These are phyloP conservation scores for Aspergillus ellipticus DNA, from an alignment of 495 filamentous ascomycete genomes.

Conservation along the genomic window DNA sequence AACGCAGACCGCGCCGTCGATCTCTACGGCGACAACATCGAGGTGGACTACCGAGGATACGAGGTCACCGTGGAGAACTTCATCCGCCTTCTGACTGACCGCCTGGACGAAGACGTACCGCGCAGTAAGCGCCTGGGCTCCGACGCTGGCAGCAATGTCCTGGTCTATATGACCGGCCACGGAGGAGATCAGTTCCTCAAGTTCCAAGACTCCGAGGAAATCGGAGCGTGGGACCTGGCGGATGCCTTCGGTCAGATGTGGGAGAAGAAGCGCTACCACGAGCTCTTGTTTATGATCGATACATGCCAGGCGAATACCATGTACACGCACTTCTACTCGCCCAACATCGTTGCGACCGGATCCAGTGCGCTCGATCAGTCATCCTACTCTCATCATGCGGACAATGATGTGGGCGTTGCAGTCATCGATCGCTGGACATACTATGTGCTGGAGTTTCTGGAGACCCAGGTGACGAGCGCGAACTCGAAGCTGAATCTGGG, in stretches of 20 bases:
- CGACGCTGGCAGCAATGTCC: conserved; percentile 89
- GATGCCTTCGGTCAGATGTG: conserved; percentile 99
- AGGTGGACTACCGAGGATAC: conserved; percentile 97
- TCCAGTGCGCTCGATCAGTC: conserved; percentile 91
- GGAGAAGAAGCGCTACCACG: conserved; percentile 96
- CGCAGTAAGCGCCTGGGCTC: conserved; percentile 87
- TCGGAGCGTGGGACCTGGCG: conserved; percentile 91
- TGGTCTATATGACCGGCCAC: conserved; percentile 99
- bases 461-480: conserved; percentile 79
- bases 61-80: conserved; percentile 99
- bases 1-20: conserved; percentile 94
- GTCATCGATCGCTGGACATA: conserved; percentile 99
- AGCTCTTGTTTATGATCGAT: conserved; percentile 99
- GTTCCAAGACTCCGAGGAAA: conserved; percentile 97
- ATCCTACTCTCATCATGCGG: conserved; percentile 93
- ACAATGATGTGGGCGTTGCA: conserved; percentile 95
- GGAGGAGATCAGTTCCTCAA: conserved; percentile 98
- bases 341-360: conserved; percentile 94
- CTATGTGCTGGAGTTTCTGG: conserved; percentile 96
- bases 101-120: conserved; percentile 88
- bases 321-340: conserved; percentile 96
- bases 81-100: conserved; percentile 89
- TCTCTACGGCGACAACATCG: conserved; percentile 97
- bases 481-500: conserved; percentile 82
- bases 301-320: conserved; percentile 99